phyloP scores from a whole-genome alignment of 1,284 basidiomycete genomes.

The Rhodotorula sp. region DNA sequence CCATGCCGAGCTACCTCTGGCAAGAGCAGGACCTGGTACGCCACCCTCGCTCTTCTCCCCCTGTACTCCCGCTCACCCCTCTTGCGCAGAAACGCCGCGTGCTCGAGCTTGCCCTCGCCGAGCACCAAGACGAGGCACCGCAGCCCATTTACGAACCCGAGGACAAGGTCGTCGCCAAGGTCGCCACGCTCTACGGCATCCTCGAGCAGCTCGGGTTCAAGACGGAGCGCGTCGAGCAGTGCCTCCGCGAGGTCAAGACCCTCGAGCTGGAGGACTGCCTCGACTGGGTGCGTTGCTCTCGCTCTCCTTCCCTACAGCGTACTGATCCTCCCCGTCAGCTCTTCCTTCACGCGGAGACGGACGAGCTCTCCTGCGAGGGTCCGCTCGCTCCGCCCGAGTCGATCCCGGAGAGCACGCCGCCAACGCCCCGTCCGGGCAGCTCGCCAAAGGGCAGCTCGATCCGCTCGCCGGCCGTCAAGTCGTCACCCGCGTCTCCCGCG shows the following conservation, averaged over 20 bases:
- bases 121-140: slow-evolving; percentile 25
- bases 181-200: slow-evolving; percentile 78
- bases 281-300: slow-evolving; percentile 70
- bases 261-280: slow-evolving; percentile 87
- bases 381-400: slow-evolving; percentile 14
- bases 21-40: slow-evolving; percentile 46
- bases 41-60: neutral
- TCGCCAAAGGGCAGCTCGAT: neutral
- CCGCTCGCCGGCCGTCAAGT: neutral
- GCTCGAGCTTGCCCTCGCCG: slow-evolving; percentile 38
- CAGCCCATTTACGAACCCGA: slow-evolving; percentile 54
- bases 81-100: slow-evolving; percentile 44
- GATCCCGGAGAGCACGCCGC: neutral
- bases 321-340: slow-evolving; percentile 57
- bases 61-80: neutral
- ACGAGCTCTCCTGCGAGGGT: slow-evolving; percentile 57
- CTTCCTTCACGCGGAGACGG: slow-evolving; percentile 66
- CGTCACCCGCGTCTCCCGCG: neutral
- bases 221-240: slow-evolving; percentile 68
- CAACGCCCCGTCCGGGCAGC: slow-evolving; percentile 1
- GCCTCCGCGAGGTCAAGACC: slow-evolving; percentile 62
- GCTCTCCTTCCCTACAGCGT: no score
- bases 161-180: slow-evolving; percentile 70
- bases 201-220: slow-evolving; percentile 82
- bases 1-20: slow-evolving; percentile 60